Evolutionary conservation across 1,284 basidiomycete species (phyloP).

Genomic region (Ustilago bromivora): DNA sequence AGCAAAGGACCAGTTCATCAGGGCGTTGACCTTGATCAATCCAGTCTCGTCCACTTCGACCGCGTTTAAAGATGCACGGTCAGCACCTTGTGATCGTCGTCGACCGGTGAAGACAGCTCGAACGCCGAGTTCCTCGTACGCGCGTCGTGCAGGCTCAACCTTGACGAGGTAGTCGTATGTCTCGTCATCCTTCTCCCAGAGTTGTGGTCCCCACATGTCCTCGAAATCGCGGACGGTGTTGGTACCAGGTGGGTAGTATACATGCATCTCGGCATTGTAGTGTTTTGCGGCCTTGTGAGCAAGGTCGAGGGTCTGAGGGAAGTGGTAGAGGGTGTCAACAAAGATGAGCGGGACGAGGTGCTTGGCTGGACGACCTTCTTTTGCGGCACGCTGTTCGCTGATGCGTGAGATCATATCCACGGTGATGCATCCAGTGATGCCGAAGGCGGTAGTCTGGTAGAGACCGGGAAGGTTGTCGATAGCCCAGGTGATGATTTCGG

Average conservation of each 20-base stretch:
- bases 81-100: slow-evolving; percentile 89
- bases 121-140: slow-evolving; percentile 84
- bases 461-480: slow-evolving; percentile 68
- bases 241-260: slow-evolving; percentile 84
- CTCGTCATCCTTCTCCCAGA: slow-evolving; percentile 91
- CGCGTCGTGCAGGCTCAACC: slow-evolving; percentile 91
- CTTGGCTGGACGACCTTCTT: slow-evolving; percentile 31
- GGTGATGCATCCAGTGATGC: slow-evolving; percentile 68
- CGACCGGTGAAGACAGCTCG: slow-evolving; percentile 93
- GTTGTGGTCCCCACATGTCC: slow-evolving; percentile 79
- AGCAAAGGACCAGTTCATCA: slow-evolving; percentile 88
- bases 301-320: slow-evolving; percentile 89
- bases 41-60: slow-evolving; percentile 93
- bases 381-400: slow-evolving; percentile 55
- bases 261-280: slow-evolving; percentile 81
- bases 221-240: slow-evolving; percentile 82
- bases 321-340: slow-evolving; percentile 93
- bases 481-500: slow-evolving; percentile 67
- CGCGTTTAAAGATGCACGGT: slow-evolving; percentile 83
- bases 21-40: slow-evolving; percentile 92
- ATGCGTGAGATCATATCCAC: slow-evolving; percentile 66
- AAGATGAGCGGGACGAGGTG: slow-evolving; percentile 70
- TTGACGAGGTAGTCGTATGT: slow-evolving; percentile 94
- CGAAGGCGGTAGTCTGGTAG: slow-evolving; percentile 69
- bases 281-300: slow-evolving; percentile 82